Conservation (phyloP, 495 filamentous ascomycete genomes). For the Aspergillus homomorphus region DNA sequence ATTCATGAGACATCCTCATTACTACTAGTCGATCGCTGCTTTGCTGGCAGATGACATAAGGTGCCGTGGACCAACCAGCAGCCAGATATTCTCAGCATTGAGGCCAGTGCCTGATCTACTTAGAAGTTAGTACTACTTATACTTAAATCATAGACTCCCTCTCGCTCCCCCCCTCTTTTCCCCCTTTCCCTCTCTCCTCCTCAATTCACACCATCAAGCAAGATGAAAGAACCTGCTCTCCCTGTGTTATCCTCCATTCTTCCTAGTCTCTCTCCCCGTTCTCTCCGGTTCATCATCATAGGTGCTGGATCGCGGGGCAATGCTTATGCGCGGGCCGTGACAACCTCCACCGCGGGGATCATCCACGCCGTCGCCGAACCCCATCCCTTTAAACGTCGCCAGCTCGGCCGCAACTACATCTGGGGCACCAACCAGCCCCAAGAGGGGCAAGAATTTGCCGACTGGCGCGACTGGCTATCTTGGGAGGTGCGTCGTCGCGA, state of each 20-base stretch:
- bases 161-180: not conserved
- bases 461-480: conserved; percentile 69
- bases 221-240: conserved; percentile 29
- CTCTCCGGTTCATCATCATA: conserved; percentile 66
- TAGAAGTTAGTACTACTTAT: too few relatives aligned
- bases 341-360: conserved; percentile 55
- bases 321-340: conserved; percentile 68
- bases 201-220: not conserved
- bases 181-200: not conserved
- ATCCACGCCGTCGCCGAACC: conserved; percentile 83
- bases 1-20: too few relatives aligned
- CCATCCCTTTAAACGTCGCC: conserved; percentile 66
- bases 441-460: conserved; percentile 60
- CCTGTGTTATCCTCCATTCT: conserved; percentile 8
- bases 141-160: too few relatives aligned
- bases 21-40: not conserved
- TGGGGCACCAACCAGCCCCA: conserved; percentile 51
- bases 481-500: conserved; percentile 59
- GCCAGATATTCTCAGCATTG: not conserved
- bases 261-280: not conserved
- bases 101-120: too few relatives aligned
- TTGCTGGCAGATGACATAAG: not conserved
- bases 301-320: conserved; percentile 83
- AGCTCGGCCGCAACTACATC: conserved; percentile 65
- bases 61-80: not conserved